Evolutionary conservation across 106 monocot species (phyloP).

Genomic region (Ottelia alismoides): DNA sequence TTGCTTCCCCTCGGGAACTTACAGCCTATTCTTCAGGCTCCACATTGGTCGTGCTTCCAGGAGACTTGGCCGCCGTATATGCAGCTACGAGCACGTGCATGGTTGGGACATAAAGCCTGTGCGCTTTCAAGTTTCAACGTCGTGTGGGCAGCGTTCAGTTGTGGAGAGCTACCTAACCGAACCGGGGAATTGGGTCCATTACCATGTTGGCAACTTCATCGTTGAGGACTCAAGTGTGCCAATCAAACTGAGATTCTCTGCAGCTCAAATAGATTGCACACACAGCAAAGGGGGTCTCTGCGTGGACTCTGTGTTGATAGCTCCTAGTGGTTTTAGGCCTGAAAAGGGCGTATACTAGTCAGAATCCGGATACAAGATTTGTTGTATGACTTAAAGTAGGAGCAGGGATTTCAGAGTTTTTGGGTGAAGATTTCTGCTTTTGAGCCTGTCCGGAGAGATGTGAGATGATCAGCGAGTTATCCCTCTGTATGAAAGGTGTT

Average conservation of each 20-base stretch:
- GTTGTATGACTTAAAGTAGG: too few species aligned
- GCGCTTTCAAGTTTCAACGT: conserved; percentile 4
- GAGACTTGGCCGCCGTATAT: conserved; percentile 5
- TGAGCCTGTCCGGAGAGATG: too few species aligned
- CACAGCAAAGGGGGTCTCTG: conserved; percentile 5
- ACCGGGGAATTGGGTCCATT: conserved; percentile 8
- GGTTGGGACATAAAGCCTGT: conserved; percentile 11
- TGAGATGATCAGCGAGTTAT: too few species aligned
- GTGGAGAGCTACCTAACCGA: conserved; percentile 5
- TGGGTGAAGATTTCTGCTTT: too few species aligned
- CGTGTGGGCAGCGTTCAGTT: not conserved
- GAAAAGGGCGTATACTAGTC: too few species aligned
- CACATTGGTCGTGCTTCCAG: conserved; percentile 3
- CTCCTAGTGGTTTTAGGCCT: conserved; percentile 2
- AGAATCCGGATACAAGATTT: too few species aligned
- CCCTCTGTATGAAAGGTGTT: too few species aligned
- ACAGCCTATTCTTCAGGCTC: conserved; percentile 11
- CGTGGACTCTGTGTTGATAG: conserved; percentile 9
- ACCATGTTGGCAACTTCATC: conserved; percentile 5
- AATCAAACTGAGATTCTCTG: conserved; percentile 1
- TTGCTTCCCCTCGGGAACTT: conserved; percentile 6
- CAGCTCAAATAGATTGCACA: conserved; percentile 3
- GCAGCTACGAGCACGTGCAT: conserved; percentile 4
- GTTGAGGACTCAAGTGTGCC: not conserved
- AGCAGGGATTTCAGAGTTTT: too few species aligned